Evolutionary conservation across 768 basidiomycete genomes (phyloP).

Genomic region (Termitomyces sp.): DNA sequence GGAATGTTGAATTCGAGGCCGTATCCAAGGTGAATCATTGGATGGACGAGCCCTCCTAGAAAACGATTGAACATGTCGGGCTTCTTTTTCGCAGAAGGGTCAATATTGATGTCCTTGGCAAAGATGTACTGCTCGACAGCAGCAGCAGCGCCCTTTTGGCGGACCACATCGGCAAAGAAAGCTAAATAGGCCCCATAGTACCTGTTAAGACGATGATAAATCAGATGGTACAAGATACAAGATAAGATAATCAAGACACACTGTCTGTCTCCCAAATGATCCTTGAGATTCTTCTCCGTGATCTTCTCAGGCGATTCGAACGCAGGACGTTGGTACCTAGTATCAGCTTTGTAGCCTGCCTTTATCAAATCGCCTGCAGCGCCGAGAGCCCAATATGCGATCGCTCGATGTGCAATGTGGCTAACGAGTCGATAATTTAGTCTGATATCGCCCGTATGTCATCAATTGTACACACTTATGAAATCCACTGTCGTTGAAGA

Average conservation of each 20-base stretch:
- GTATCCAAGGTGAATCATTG: constrained; percentile 60
- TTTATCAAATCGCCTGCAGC: constrained; percentile 26
- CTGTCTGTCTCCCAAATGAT: constrained; percentile 53
- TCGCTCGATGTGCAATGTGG: constrained; percentile 22
- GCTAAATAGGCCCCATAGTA: constrained; percentile 47
- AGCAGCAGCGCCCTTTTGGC: constrained; percentile 31
- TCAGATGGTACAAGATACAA: background rate
- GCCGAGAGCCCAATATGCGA: constrained; percentile 24
- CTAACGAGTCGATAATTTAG: constrained; percentile 7
- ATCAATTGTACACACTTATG: constrained; percentile 40
- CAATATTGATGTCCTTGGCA: constrained; percentile 39
- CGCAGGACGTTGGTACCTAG: constrained; percentile 27
- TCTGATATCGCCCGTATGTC: background rate
- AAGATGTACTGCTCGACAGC: constrained; percentile 55
- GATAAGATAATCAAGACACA: constrained; percentile 20
- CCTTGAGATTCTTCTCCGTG: constrained; percentile 39
- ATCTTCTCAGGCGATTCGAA: constrained; percentile 40
- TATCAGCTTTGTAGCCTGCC: constrained; percentile 29
- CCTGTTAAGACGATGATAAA: constrained; percentile 20
- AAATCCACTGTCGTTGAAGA: constrained; percentile 41
- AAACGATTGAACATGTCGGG: constrained; percentile 47
- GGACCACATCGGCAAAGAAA: constrained; percentile 39
- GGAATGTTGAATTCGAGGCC: constrained; percentile 58
- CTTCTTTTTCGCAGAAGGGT: constrained; percentile 21
- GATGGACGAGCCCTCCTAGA: constrained; percentile 53